These are phyloP conservation scores for Moesziomyces sp. DNA, from an alignment of 1,284 basidiomycete species.

Conservation along the genomic window DNA sequence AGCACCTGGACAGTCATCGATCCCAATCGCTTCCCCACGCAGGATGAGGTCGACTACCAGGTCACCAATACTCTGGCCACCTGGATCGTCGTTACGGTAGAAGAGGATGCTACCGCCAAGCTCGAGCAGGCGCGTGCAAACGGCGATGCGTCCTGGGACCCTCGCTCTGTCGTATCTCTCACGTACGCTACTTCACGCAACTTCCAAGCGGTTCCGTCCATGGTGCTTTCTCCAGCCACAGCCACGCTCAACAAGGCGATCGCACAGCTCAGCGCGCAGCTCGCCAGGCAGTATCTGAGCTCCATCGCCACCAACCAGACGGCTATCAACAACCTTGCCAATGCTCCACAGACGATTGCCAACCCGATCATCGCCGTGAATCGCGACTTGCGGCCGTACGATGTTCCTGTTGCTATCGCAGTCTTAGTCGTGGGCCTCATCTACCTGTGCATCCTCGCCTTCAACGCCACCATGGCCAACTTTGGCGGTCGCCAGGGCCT, in stretches of 20 bases:
- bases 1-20: constrained; percentile 51
- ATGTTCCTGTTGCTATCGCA: constrained; percentile 78
- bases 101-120: constrained; percentile 40
- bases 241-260: constrained; percentile 20
- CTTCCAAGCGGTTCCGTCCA: constrained; percentile 38
- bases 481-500: constrained; percentile 46
- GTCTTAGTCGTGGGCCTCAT: constrained; percentile 80
- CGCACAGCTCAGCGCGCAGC: constrained; percentile 14
- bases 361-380: constrained; percentile 72
- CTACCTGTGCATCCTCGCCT: constrained; percentile 75
- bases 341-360: constrained; percentile 75
- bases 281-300: constrained; percentile 50
- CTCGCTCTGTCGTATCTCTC: constrained; percentile 43
- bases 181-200: constrained; percentile 55
- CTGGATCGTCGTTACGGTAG: constrained; percentile 51
- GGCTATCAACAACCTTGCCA: constrained; percentile 53
- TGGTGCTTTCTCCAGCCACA: constrained; percentile 47
- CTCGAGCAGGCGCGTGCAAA: constrained; percentile 48
- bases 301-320: constrained; percentile 31
- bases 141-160: constrained; percentile 57
- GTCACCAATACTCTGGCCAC: constrained; percentile 42
- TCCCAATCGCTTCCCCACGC: constrained; percentile 35
- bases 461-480: constrained; percentile 59
- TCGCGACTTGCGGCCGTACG: constrained; percentile 76
- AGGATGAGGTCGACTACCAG: constrained; percentile 39